phyloP scores from a whole-genome alignment of 192 early-diverging fungal species.

The Coemansia sp. region DNA sequence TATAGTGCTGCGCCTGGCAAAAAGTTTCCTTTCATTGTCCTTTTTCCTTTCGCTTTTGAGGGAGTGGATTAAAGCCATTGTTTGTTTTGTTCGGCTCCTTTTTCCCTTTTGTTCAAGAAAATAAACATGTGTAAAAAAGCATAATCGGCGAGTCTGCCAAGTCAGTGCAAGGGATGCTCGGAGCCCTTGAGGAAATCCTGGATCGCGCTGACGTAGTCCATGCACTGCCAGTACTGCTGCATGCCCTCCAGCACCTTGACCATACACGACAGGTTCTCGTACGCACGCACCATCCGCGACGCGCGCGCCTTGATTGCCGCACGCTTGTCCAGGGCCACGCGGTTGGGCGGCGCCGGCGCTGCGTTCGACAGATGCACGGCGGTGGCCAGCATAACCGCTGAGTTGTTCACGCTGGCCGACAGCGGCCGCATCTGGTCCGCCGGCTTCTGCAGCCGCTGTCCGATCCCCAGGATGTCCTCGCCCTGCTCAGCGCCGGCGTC shows the following conservation, averaged over 20 bases:
- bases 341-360: constrained; percentile 18
- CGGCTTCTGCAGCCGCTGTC: constrained; percentile 14
- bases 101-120: too few species aligned
- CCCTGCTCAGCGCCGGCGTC: not conserved
- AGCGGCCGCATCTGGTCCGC: constrained; percentile 45
- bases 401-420: constrained; percentile 48
- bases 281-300: constrained; percentile 36
- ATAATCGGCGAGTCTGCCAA: not conserved
- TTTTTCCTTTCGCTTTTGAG: too few species aligned
- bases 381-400: constrained; percentile 42
- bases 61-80: too few species aligned
- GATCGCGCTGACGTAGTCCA: constrained; percentile 52
- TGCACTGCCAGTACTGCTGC: constrained; percentile 59
- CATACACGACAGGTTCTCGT: constrained; percentile 57
- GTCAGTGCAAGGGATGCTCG: constrained; percentile 41
- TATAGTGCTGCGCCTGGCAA: not conserved
- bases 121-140: too few species aligned
- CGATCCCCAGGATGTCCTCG: constrained; percentile 15
- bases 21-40: too few species aligned
- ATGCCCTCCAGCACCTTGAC: constrained; percentile 55
- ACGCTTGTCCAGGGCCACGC: constrained; percentile 21
- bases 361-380: constrained; percentile 35
- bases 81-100: too few species aligned
- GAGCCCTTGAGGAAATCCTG: constrained; percentile 50
- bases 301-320: constrained; percentile 36